Evolutionary conservation across 1,139 yeast species (phyloP), one percentile per base, ranked within the genome.

Genomic region (Suhomyces taliae): DNA sequence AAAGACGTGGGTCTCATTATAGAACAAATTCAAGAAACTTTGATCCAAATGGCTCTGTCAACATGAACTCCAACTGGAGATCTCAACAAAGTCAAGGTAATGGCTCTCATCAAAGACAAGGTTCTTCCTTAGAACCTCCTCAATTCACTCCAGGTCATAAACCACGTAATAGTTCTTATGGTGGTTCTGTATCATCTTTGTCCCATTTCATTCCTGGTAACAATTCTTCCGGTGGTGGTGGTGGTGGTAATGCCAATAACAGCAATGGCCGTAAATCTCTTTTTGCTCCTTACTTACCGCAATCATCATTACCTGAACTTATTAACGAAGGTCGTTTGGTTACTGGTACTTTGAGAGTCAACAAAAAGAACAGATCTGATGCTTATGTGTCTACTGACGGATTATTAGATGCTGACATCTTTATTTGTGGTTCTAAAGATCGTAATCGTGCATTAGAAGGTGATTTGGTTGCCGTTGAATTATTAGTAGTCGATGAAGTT

Each of bases 361-460:
- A 93, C 69, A 90, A 90, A 65, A 93, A 93, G 69, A 93, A 93
- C 66, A 81, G 99, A 59, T 89, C 97, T 0, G 99, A 93, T 67
- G 99, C 99, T 1, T 93, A 95, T 68, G 98, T 93, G 14, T 85
- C 97, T 5, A 93, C 98, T 0, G 97, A 91, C 63, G 97, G 97
- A 2, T 78, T 91, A 39, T 76, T 93, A 53, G 99, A 93, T 67
- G 96, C 98, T 0, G 99, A 93, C 66, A 90, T 93, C 52, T 93
- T 90, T 64, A 93, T 93, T 55, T 95, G 98, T 72, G 99, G 99
- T 10, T 91, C 98, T n/a, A 93, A 93, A 66, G 99, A 93, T 67
- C 88, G 99, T 65, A 93, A 93, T 67, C 84, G 99, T 64, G 98
- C 99, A 9, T 74, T 93, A 45, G 99, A 93, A 69, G 97, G 98